Percentiles rank a stretch among this genome's conserved stretches.
phyloP scores from a whole-genome alignment of 495 filamentous ascomycete genomes.

The Oidiodendron maius region DNA sequence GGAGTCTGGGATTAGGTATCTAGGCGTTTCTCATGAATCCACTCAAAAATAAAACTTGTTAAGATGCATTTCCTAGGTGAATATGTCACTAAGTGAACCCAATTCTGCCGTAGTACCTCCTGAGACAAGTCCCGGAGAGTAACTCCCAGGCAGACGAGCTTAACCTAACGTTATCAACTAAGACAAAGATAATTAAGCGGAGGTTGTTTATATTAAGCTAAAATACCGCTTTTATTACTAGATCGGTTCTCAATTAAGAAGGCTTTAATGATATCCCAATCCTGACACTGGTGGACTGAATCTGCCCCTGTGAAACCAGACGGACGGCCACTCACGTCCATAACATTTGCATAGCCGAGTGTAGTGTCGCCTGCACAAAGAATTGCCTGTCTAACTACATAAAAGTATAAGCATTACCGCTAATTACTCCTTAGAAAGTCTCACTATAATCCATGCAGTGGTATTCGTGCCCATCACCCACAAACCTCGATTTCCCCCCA shows the following conservation, averaged over 20 bases:
- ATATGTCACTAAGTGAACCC: too few relatives aligned
- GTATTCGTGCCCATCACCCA: constrained; percentile 27
- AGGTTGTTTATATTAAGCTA: too few relatives aligned
- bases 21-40: too few relatives aligned
- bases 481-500: constrained; percentile 22
- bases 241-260: constrained; percentile 16
- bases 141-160: too few relatives aligned
- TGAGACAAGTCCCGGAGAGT: too few relatives aligned
- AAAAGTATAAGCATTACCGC: too few relatives aligned
- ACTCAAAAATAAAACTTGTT: too few relatives aligned
- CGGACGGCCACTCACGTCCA: constrained; percentile 16
- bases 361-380: constrained; percentile 28
- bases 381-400: constrained; percentile 21
- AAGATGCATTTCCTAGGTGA: too few relatives aligned
- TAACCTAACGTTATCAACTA: too few relatives aligned
- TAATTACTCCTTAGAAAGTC: not conserved
- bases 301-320: constrained; percentile 24
- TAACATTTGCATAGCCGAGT: constrained; percentile 23
- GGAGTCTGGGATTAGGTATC: too few relatives aligned
- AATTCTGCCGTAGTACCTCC: too few relatives aligned
- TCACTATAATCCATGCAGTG: constrained; percentile 27
- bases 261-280: constrained; percentile 24
- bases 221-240: constrained; percentile 17
- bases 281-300: constrained; percentile 24
- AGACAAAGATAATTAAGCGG: too few relatives aligned